Evolutionary conservation across 169 alveolate species (phyloP), one percentile per base, ranked within the genome.

Genomic region (Plasmodium berghei): DNA sequence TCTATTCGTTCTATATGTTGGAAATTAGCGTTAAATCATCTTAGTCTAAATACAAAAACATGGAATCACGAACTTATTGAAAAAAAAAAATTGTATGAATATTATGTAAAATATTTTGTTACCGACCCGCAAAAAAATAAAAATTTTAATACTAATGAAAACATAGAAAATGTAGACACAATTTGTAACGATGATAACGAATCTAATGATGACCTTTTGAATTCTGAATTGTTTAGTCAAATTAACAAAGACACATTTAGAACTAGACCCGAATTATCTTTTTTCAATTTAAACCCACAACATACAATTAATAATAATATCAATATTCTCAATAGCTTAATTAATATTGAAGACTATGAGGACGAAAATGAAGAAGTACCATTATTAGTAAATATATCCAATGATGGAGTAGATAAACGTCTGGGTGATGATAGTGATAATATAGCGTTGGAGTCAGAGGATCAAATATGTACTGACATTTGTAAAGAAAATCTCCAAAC

Each of bases 151-250:
- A 22, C 14, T 14, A 40, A 62, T 9, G 20, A 55, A 42, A 49
- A 48, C 16, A 12, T 18, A 22, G 74, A 62, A 45, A 48, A 16
- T 9, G 72, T 18, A 59, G n/a, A 48, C 14, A 73, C 45, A 28
- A 69, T 63, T 20, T 74, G 52, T 16, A 62, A 48, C 5, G 49
- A 72, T n/a, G 58, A 77, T 22, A 75, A 77, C 49, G 74, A 66
- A 42, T 77, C 89, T 49, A 73, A 66, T 16, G 28, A 42, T 9
- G 70, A 83, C 48, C 22, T 52, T 46, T 42, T 69, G 12, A 56
- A 86, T 72, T 86, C 87, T 22, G 91, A 86, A 86, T 71, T 86
- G 67, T 86, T 86, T 45, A 86, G 91, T 64, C 91, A 86, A 86
- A 86, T 86, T 52, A 86, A 86, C 59, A 86, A 86, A 72, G 91